Evolutionary conservation across 345 rosid species (phyloP).

Genomic region (Gossypium turneri): DNA sequence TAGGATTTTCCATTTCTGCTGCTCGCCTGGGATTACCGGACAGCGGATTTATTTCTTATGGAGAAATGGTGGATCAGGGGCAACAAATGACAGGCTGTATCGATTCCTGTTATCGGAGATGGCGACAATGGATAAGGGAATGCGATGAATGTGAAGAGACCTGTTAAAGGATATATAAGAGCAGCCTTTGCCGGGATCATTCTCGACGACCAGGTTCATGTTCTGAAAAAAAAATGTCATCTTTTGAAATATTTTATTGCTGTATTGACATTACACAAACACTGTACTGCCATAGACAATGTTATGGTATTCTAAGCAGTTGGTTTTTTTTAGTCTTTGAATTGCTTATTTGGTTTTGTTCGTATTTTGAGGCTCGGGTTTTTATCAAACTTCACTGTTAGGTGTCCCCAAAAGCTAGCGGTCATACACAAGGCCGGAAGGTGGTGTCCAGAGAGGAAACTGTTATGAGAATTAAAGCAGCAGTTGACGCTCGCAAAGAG

Average conservation of each 20-base stretch:
- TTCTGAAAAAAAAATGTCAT: not conserved
- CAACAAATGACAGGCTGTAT: slow-evolving; percentile 63
- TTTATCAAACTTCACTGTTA: slow-evolving; percentile 26
- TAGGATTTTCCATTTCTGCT: slow-evolving; percentile 87
- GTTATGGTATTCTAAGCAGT: not conserved
- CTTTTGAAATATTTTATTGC: not conserved
- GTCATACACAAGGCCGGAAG: slow-evolving; percentile 59
- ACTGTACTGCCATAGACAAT: not conserved
- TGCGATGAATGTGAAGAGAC: slow-evolving; percentile 83
- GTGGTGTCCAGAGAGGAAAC: slow-evolving; percentile 91
- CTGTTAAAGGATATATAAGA: slow-evolving; percentile 68
- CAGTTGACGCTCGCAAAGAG: slow-evolving; percentile 82
- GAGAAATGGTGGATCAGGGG: slow-evolving; percentile 92
- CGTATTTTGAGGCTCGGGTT: slow-evolving; percentile 7
- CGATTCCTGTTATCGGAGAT: slow-evolving; percentile 84
- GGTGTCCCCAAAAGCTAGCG: slow-evolving; percentile 81
- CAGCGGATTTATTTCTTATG: slow-evolving; percentile 69
- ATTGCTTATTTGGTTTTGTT: not conserved
- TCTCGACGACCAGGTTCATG: slow-evolving; percentile 74
- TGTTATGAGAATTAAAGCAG: slow-evolving; percentile 73
- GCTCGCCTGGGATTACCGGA: slow-evolving; percentile 72
- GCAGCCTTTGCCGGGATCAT: slow-evolving; percentile 90
- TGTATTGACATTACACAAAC: not conserved
- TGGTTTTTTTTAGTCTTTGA: not conserved
- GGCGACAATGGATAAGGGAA: slow-evolving; percentile 81